A percentile compares a stretch with the other conserved stretches of the same genome.
Evolutionary conservation across 371 early-diverging fungal genomes (phyloP).

Genomic region (Syncephalastrum contaminatum): DNA sequence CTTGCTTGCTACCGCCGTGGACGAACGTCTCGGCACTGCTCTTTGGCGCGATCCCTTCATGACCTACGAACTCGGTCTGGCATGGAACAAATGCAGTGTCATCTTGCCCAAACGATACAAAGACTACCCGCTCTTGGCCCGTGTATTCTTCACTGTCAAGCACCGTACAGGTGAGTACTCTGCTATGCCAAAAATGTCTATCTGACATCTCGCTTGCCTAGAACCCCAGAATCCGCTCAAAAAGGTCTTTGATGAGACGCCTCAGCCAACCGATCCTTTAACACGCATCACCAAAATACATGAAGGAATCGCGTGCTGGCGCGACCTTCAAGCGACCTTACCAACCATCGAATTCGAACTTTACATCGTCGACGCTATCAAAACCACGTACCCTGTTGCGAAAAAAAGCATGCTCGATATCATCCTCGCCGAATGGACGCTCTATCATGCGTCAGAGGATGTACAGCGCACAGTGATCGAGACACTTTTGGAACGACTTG

Average conservation of each 20-base stretch:
- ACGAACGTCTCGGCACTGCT: constrained; percentile 27
- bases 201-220: too few species aligned
- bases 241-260: constrained; percentile 1
- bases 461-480: constrained; percentile 23
- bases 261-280: neutral
- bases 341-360: constrained; percentile 22
- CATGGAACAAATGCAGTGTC: constrained; percentile 10
- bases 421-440: constrained; percentile 35
- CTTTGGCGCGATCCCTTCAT: constrained; percentile 27
- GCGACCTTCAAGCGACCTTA: constrained; percentile 1
- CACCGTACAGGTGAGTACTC: too few species aligned
- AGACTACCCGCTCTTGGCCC: neutral
- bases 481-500: constrained; percentile 11
- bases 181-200: too few species aligned
- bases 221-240: neutral
- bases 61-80: constrained; percentile 27
- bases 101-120: neutral
- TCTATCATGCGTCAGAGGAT: constrained; percentile 23
- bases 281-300: constrained; percentile 5
- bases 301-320: constrained; percentile 17
- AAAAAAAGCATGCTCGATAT: constrained; percentile 33
- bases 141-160: neutral
- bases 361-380: constrained; percentile 18
- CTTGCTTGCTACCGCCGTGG: constrained; percentile 12
- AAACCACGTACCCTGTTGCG: constrained; percentile 28